A percentile compares a stretch with the other conserved stretches of the same genome.
Evolutionary conservation across 2,329 filamentous ascomycete species (phyloP).

Genomic region (Pezicula carpinea): DNA sequence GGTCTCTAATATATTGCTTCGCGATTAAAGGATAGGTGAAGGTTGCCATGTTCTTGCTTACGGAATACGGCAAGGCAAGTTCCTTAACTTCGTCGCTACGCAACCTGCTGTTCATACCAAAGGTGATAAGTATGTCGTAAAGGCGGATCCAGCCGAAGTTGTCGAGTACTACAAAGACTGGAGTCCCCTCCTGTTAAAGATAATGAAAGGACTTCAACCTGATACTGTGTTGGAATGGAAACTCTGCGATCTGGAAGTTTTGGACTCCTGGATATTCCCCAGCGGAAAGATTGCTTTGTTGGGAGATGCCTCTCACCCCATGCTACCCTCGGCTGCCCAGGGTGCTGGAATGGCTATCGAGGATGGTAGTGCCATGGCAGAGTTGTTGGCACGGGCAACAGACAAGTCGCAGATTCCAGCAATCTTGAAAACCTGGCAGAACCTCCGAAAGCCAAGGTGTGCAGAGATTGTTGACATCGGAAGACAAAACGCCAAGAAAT

Average conservation of each 20-base stretch:
- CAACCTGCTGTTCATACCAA: conserved; percentile 3
- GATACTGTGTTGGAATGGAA: conserved; percentile 2
- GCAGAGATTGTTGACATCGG: conserved; percentile 1
- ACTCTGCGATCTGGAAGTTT: conserved; percentile 3
- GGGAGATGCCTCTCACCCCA: background rate
- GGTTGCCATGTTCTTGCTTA: conserved; percentile 4
- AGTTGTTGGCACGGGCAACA: background rate
- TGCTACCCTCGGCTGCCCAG: background rate
- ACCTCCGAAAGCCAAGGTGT: conserved; percentile 1
- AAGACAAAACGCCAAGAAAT: conserved; percentile 5
- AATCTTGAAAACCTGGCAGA: background rate
- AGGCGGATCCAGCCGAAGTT: background rate
- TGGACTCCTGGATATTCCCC: conserved; percentile 3
- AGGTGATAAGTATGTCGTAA: background rate
- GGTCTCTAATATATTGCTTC: too few species aligned
- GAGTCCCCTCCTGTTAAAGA: background rate
- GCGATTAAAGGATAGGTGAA: conserved; percentile 1
- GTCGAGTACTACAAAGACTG: background rate
- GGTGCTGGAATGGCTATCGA: conserved; percentile 3
- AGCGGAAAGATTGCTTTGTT: conserved; percentile 2
- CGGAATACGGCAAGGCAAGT: conserved; percentile 2
- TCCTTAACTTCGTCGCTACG: conserved; percentile 1
- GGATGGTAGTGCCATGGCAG: conserved; percentile 2
- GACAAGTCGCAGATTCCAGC: background rate
- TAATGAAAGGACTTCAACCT: background rate